Evolutionary conservation across 2,329 filamentous ascomycete species (phyloP), one percentile per base, ranked within the genome.

Genomic region (Pseudogymnoascus sp.): DNA sequence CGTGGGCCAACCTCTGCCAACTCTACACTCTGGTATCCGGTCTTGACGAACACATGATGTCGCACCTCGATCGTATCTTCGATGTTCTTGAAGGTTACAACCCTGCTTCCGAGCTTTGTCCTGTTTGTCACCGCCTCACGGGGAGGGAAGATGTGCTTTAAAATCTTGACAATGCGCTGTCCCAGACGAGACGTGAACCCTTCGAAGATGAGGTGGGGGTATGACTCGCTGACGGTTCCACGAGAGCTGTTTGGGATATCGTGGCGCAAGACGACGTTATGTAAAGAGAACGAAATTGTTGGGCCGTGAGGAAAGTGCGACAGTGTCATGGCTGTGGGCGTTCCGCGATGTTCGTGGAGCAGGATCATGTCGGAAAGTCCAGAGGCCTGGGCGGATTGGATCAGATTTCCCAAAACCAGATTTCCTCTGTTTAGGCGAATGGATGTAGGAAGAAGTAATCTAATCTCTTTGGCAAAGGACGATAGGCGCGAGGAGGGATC

Each of bases 121-220:
- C 86, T 88, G 72, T 76, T 82, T 7, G 87, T 90, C 36, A 86
- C 82, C 0, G 85, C 82, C 70, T 97, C 93, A 62, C 93, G 82
- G 0, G 96, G 95, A 5, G 95, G 95, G 72, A 97, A 99, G 2
- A 97, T 78, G 70, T 99, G 93, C 76, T 97, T 96, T 44, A 99
- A 76, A 12, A 97, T 90, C 74, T 96, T 93, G 61, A 92, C 89
- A 14, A 97, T 87, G 16, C 95, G 84, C 70, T 87, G 82, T 62
- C 95, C 95, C 5, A 97, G 79, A 36, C 84, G 84, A 5, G 89
- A 91, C 4, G 83, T 89, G 77, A 99, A 97, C 2, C 92, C 92
- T 71, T 99, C 95, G 70, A 99, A 97, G 66, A 99, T 90, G 2
- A 99, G 81, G 72, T 97, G 93, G 0, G 95, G 95, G 70, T 97